These are phyloP conservation scores for Nannizzia gypsea DNA, from an alignment of 2,329 filamentous ascomycete genomes.

Conservation along the genomic window DNA sequence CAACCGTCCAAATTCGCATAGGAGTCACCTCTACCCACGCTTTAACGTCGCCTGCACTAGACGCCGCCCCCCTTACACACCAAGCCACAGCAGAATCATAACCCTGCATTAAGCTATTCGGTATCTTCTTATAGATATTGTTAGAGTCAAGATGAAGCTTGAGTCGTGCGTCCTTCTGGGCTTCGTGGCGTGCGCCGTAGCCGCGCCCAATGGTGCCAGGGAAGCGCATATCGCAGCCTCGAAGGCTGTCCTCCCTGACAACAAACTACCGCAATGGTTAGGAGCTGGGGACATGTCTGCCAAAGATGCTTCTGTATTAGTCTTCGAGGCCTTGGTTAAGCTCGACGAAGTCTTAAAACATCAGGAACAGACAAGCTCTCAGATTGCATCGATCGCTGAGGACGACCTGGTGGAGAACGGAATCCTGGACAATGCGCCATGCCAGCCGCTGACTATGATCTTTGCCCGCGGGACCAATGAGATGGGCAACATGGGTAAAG, in stretches of 20 bases:
- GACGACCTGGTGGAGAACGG: constrained; percentile 26
- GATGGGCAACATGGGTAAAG: constrained; percentile 32
- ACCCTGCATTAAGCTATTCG: neutral
- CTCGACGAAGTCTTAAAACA: neutral
- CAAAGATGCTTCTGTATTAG: neutral
- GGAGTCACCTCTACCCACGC: no score
- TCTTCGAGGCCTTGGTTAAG: neutral
- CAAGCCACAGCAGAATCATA: neutral
- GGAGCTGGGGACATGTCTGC: neutral
- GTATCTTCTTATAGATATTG: no score
- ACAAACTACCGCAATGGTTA: neutral
- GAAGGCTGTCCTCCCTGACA: neutral
- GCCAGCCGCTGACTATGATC: constrained; percentile 33
- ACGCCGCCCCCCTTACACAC: neutral
- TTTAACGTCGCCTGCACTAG: no score
- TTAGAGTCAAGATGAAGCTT: neutral
- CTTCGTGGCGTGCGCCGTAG: neutral
- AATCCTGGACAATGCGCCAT: constrained; percentile 28
- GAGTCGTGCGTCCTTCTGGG: neutral
- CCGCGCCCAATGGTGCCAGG: neutral
- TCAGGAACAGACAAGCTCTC: neutral
- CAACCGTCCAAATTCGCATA: no score
- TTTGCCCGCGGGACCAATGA: constrained; percentile 35
- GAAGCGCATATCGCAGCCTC: neutral
- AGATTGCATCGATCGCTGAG: neutral